A percentile compares a stretch with the other conserved stretches of the same genome.
phyloP scores from a whole-genome alignment of 345 rosid species.

The Firmiana major region DNA sequence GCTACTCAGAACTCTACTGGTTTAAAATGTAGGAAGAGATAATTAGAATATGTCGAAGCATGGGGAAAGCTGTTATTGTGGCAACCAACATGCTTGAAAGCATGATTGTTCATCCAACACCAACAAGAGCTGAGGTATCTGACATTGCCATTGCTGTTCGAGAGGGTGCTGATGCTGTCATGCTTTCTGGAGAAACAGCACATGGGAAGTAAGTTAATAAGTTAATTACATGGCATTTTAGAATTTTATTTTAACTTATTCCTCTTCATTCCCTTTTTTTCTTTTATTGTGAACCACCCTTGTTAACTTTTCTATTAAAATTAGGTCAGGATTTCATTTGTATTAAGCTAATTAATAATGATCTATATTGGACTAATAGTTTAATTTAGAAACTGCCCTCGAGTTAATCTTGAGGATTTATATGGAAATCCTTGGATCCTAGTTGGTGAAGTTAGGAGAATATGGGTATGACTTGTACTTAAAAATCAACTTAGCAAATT shows the following conservation, averaged over 20 bases:
- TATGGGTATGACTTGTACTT: background rate
- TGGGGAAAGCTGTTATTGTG: constrained; percentile 98
- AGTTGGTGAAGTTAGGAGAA: background rate
- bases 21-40: constrained; percentile 68
- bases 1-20: background rate
- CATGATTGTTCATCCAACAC: constrained; percentile 99
- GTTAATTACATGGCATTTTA: background rate
- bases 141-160: constrained; percentile 99
- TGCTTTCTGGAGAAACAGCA: constrained; percentile 99
- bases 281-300: background rate
- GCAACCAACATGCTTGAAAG: constrained; percentile 99
- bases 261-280: background rate
- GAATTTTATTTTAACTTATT: background rate
- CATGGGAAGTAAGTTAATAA: constrained; percentile 78
- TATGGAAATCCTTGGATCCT: background rate
- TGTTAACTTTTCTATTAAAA: background rate
- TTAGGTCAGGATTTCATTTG: background rate
- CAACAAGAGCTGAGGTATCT: constrained; percentile 97
- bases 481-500: background rate
- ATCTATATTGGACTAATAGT: background rate
- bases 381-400: background rate
- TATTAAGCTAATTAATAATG: background rate
- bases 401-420: background rate
- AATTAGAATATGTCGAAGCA: constrained; percentile 89
- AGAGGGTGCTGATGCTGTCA: constrained; percentile 96